Percentiles rank a stretch among this genome's conserved stretches.
Conservation (phyloP, 306 rosid species). For the Trifolium pratense region DNA sequence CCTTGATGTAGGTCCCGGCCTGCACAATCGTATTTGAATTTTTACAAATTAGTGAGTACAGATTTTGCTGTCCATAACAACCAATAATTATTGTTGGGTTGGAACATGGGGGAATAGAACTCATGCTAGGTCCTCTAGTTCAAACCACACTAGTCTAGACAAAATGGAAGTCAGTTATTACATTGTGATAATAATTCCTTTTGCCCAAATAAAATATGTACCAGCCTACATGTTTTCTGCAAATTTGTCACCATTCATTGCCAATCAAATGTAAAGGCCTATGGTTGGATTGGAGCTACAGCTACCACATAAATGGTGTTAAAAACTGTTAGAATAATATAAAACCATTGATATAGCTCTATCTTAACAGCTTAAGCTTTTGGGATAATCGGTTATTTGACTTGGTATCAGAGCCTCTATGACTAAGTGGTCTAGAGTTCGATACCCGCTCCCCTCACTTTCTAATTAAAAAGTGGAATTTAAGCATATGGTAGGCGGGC, state of each 20-base stretch:
- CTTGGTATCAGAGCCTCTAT: too few relatives aligned
- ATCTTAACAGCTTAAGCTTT: too few relatives aligned
- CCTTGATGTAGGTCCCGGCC: conserved; percentile 99
- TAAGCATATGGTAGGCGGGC: too few relatives aligned
- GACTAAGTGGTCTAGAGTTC: too few relatives aligned
- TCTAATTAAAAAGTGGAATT: too few relatives aligned
- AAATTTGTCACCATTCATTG: conserved; percentile 15
- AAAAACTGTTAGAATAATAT: too few relatives aligned
- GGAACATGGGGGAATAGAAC: not conserved
- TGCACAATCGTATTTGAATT: conserved; percentile 40
- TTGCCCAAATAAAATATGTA: conserved; percentile 24
- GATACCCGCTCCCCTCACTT: too few relatives aligned
- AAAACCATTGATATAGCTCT: too few relatives aligned
- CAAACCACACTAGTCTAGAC: conserved; percentile 11
- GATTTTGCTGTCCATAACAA: conserved; percentile 20
- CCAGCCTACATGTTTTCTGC: not conserved
- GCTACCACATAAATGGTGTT: not conserved
- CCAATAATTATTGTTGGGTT: not conserved
- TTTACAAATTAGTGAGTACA: conserved; percentile 14
- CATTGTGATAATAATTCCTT: not conserved
- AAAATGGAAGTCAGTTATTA: not conserved
- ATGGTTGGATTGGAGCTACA: conserved; percentile 12
- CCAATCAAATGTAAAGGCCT: conserved; percentile 32
- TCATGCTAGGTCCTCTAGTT: conserved; percentile 16
- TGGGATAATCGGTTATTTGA: too few relatives aligned